phyloP scores from a whole-genome alignment of 257 asterid genomes.

The Lavandula angustifolia region DNA sequence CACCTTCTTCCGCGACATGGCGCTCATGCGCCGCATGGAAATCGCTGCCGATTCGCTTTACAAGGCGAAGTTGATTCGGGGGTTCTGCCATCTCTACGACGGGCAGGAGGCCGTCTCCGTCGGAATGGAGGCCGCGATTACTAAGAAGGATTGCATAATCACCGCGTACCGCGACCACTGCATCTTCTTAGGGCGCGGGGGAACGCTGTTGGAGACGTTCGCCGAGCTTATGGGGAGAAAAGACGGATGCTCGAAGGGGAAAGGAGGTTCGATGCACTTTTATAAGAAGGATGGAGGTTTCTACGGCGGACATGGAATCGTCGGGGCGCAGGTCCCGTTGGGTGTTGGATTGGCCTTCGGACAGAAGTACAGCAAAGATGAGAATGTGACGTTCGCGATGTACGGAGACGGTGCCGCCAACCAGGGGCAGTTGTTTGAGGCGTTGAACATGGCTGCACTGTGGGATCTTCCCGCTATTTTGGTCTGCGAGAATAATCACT shows the following conservation, averaged over 20 bases:
- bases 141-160: slow-evolving; percentile 64
- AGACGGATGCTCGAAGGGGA: slow-evolving; percentile 88
- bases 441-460: slow-evolving; percentile 93
- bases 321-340: slow-evolving; percentile 92
- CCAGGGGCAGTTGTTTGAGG: slow-evolving; percentile 98
- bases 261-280: slow-evolving; percentile 98
- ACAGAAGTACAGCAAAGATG: slow-evolving; percentile 93
- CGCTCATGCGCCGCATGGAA: slow-evolving; percentile 93
- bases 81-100: slow-evolving; percentile 93
- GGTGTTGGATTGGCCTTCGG: slow-evolving; percentile 91
- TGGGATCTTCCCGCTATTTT: slow-evolving; percentile 97
- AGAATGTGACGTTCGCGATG: slow-evolving; percentile 73
- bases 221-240: slow-evolving; percentile 91
- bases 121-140: slow-evolving; percentile 96
- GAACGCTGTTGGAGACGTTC: slow-evolving; percentile 63
- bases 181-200: slow-evolving; percentile 73
- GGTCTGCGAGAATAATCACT: slow-evolving; percentile 98
- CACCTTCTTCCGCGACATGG: slow-evolving; percentile 79
- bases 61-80: slow-evolving; percentile 89
- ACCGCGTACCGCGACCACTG: slow-evolving; percentile 86
- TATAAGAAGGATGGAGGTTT: slow-evolving; percentile 83
- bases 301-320: slow-evolving; percentile 97
- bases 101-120: slow-evolving; percentile 95
- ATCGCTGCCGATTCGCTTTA: slow-evolving; percentile 96
- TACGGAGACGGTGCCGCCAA: slow-evolving; percentile 98